Percentiles rank a stretch among this genome's conserved stretches.
These are phyloP conservation scores for Candida schatavii DNA, from an alignment of 805 yeast species.

Conservation along the genomic window DNA sequence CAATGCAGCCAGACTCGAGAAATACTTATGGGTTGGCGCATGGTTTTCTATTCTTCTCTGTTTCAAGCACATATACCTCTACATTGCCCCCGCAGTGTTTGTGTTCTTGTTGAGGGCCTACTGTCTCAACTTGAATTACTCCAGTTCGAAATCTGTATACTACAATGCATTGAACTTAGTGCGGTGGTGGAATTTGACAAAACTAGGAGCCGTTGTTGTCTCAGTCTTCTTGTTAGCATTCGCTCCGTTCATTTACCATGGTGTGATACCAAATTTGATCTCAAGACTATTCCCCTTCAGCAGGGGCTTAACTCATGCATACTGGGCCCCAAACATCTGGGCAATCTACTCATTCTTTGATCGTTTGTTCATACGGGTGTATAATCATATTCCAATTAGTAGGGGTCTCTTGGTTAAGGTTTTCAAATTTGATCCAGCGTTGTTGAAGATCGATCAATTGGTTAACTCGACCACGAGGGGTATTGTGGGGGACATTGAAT, in stretches of 20 bases:
- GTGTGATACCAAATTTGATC: conserved; percentile 62
- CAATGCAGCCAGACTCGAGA: conserved; percentile 60
- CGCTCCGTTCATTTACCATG: conserved; percentile 68
- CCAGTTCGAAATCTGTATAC: conserved; percentile 19
- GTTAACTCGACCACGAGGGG: conserved; percentile 65
- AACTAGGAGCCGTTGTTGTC: conserved; percentile 63
- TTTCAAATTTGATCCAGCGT: conserved; percentile 45
- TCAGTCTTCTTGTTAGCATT: conserved; percentile 65
- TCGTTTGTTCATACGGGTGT: conserved; percentile 55
- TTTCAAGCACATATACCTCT: conserved; percentile 91
- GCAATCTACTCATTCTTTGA: conserved; percentile 86
- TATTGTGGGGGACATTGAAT: conserved; percentile 85
- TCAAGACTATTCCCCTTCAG: conserved; percentile 86
- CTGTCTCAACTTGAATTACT: conserved; percentile 48
- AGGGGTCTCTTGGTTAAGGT: conserved; percentile 26
- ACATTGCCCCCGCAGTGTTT: conserved; percentile 92
- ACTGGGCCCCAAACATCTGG: conserved; percentile 99
- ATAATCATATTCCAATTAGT: conserved; percentile 31
- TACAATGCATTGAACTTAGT: conserved; percentile 34
- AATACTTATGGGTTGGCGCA: conserved; percentile 58
- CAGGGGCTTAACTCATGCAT: conserved; percentile 94
- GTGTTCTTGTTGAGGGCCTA: conserved; percentile 72
- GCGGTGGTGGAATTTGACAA: conserved; percentile 56
- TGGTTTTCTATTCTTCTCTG: conserved; percentile 78
- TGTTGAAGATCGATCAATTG: conserved; percentile 31